phyloP scores from a whole-genome alignment of 2,329 filamentous ascomycete species.

The Ilyonectria robusta region DNA sequence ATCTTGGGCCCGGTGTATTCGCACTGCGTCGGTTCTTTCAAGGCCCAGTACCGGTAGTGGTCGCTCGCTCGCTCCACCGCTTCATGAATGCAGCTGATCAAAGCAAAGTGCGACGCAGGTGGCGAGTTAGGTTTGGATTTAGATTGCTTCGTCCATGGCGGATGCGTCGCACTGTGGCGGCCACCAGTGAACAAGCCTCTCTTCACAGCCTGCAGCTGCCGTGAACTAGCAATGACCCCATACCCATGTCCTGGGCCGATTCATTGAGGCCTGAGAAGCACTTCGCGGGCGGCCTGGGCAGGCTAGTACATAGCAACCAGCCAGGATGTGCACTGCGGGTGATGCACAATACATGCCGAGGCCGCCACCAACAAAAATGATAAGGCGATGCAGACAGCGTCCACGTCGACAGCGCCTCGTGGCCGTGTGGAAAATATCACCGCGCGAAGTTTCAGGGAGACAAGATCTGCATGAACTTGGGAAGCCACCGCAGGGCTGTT shows the following conservation, averaged over 20 bases:
- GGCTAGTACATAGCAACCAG: neutral
- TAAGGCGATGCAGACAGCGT: conserved; percentile 2
- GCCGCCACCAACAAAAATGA: conserved; percentile 18
- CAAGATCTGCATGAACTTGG: neutral
- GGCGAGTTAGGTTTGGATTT: conserved; percentile 12
- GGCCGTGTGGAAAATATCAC: neutral
- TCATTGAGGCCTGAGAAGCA: neutral
- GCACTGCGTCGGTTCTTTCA: conserved; percentile 3
- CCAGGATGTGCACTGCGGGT: conserved; percentile 8
- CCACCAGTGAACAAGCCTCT: neutral
- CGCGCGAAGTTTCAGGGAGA: conserved; percentile 1
- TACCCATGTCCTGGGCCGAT: neutral
- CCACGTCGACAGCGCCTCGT: neutral
- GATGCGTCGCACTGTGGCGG: conserved; percentile 8
- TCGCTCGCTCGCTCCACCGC: conserved; percentile 13
- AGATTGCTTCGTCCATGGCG: neutral
- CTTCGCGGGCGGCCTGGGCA: neutral
- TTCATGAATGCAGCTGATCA: conserved; percentile 7
- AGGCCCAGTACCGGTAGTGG: neutral
- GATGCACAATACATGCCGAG: conserved; percentile 1
- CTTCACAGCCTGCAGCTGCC: neutral
- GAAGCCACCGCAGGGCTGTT: neutral
- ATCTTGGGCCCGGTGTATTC: neutral
- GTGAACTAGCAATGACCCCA: conserved; percentile 1
- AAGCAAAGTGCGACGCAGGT: conserved; percentile 9